Evolutionary conservation across 768 basidiomycete species (phyloP), one percentile per base, ranked within the genome.

Genomic region (Clitopilus passeckerianus): DNA sequence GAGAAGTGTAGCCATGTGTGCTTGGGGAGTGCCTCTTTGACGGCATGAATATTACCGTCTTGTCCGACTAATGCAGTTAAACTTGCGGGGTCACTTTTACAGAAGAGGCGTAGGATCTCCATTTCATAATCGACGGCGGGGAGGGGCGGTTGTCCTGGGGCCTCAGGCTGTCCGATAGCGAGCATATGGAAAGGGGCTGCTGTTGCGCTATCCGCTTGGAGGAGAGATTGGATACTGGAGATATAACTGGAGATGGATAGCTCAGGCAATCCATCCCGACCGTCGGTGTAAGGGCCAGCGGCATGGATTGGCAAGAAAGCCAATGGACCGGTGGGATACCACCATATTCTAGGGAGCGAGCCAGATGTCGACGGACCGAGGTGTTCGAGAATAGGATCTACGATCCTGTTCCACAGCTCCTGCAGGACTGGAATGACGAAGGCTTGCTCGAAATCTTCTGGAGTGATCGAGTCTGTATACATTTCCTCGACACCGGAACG

Each of bases 1-100:
- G 76, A 72, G 9, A 78, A 59, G 58, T 80, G 78, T 18, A 68
- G 66, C 65, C 63, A 66, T 9, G 24, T 34, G 9, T 24, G n/a
- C 34, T 33, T 59, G 57, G 59, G 46, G 46, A 59, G 64, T 57
- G 6, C 54, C 59, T n/a, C 56, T 33, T 64, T 2, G 14, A 66
- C 65, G 14, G 24, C 59, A 41, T 34, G 58, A 14, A 66, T 41
- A n/a, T 63, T 63, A 33, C 60, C 67, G 34, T 52, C 33, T 41
- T 54, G 27, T 30, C 60, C 60, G 14, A 27, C 56, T 41, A 41
- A n/a, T 5, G 37, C n/a, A 41, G 37, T 41, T n/a, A 63, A 44
- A 22, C 33, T 50, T 20, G 37, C 52, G 23, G 63, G 27, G 16
- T 23, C 34, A 16, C 43, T 30, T 27, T 33, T 22, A 35, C 1